Evolutionary conservation across 1,284 basidiomycete species (phyloP), one percentile per base, ranked within the genome.

Genomic region (Boletus semigastroideus): DNA sequence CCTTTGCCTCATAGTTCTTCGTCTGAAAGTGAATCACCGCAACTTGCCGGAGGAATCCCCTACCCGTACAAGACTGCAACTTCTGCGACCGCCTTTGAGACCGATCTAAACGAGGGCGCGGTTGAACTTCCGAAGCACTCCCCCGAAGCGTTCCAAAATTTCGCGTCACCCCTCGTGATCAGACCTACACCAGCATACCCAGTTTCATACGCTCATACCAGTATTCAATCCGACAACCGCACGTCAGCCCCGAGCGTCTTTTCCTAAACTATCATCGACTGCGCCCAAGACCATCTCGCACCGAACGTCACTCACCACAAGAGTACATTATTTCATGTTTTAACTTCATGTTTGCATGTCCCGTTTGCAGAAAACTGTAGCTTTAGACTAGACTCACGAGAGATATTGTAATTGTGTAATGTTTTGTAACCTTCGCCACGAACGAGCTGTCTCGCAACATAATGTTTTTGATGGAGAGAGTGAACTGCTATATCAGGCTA

Each of bases 151-250:
- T 46, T 49, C 13, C 52, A 59, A 40, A 25, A 49, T 33, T 40
- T 46, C 39, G 46, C 49, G 41, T 48, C 59, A 17, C 65, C 66
- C 33, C 46, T 51, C 36, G 36, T 67, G 28, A 48, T 70, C 52
- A 66, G 48, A 47, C 65, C 65, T 7, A 71, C 54, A 25, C 65
- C 65, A 11, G 17, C 65, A 31, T 67, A 67, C 43, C 69, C 65
- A 0, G 44, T 47, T 20, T 56, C 68, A 27, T 71, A 68, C 45
- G 13, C 52, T 43, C 56, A 67, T n/a, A 19, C 51, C 16, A 37
- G 46, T 19, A 43, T 37, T 25, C 50, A 55, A 36, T 33, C 49
- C 40, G 51, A 59, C 37, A 19, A n/a, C 37, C 36, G 34, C 40
- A 47, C 38, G 11, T 42, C 38, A 27, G 9, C 42, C 8, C 37